A percentile compares a stretch with the other conserved stretches of the same genome.
These are phyloP conservation scores for Citrullus colocynthis DNA, from an alignment of 306 rosid species.

Conservation along the genomic window DNA sequence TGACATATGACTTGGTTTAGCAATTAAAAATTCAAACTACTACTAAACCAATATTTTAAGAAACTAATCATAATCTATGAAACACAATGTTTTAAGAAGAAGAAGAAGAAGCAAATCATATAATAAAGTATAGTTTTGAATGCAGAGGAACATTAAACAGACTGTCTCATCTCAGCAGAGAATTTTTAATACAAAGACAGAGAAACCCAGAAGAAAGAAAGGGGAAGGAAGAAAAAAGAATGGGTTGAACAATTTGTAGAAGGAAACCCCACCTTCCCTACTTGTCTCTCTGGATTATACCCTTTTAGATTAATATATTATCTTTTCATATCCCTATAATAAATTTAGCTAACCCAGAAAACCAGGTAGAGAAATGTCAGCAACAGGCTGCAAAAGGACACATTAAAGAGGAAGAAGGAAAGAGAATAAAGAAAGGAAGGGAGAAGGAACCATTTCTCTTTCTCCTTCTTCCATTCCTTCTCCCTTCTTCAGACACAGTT, in stretches of 20 bases:
- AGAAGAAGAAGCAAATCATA: not conserved
- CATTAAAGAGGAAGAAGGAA: not conserved
- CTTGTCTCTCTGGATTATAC: slow-evolving; percentile 6
- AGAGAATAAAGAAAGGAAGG: not conserved
- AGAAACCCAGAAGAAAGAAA: not conserved
- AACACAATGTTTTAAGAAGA: not conserved
- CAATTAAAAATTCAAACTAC: no score
- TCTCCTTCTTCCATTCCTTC: slow-evolving; percentile 2
- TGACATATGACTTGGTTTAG: no score
- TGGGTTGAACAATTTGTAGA: not conserved
- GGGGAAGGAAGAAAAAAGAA: not conserved
- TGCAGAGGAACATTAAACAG: not conserved
- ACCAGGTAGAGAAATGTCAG: not conserved
- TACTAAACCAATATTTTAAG: not conserved
- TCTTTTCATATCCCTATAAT: not conserved
- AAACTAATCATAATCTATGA: not conserved
- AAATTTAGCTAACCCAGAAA: not conserved
- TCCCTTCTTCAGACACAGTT: not conserved
- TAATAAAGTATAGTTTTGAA: not conserved
- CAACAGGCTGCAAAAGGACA: not conserved
- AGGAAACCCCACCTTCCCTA: not conserved
- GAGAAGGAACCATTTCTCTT: slow-evolving; percentile 5
- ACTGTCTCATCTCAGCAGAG: not conserved
- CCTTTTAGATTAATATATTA: not conserved
- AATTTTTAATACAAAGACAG: not conserved